Evolutionary conservation across 768 basidiomycete genomes (phyloP), one percentile per base, ranked within the genome.

Genomic region (Pluteus cervinus): DNA sequence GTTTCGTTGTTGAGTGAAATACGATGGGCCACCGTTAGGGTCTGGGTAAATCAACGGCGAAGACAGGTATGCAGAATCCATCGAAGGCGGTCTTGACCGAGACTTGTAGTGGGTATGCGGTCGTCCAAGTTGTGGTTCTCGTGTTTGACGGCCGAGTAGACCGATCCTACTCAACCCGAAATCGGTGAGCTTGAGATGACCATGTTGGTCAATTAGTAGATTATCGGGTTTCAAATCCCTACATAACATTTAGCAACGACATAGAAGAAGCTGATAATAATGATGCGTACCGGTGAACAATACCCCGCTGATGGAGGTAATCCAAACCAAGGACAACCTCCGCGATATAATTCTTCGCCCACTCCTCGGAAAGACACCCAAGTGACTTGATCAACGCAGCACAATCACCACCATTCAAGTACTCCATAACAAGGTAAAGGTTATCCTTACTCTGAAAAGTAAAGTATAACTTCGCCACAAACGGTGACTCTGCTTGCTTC

Each of bases 361-460:
- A 98, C 49, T 96, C 92, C 58, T 99, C 96, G 0, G 92, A 86
- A 9, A 99, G 62, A 14, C 75, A 81, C 4, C 93, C 96, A n/a
- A 98, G 54, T 14, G 87, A 85, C 63, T 98, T 98, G 73, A 99
- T 88, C 42, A 98, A 74, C 3, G 92, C 89, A 7, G 93, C 96
- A 50, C 96, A 97, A 53, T 99, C 96, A 5, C 96, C 96, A 24
- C 94, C 94, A 47, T 96, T 96, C 22, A 99, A 76, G 57, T 99
- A 99, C 58, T 99, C 96, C 96, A 99, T 99, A 36, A 99, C 96
- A 35, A 99, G 75, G 60, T 97, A 99, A 40, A 98, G 63, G 56
- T 97, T 97, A 18, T 99, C 96, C 69, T 94, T 97, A 77, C 88
- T 94, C 64, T 98, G 96, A 69, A 99, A 99, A 12, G 96, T 98